These are phyloP conservation scores for Ceratobasidium sp. DNA, from an alignment of 1,284 basidiomycete genomes.

Conservation along the genomic window DNA sequence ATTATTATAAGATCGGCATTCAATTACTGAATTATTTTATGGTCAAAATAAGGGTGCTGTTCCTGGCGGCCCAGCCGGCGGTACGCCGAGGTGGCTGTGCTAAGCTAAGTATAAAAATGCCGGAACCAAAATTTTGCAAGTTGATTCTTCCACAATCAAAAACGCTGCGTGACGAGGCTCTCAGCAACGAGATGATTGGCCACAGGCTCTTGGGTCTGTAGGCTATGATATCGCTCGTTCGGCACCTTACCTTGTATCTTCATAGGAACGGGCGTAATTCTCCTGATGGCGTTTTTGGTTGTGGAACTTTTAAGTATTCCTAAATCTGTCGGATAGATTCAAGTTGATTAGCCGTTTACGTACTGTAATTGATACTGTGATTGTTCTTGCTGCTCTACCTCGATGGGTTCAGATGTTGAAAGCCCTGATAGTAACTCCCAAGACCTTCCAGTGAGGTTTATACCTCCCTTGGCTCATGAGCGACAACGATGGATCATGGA, in stretches of 20 bases:
- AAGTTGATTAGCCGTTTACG: neutral
- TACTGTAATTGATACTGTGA: constrained; percentile 12
- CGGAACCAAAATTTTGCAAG: constrained; percentile 34
- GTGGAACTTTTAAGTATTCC: neutral
- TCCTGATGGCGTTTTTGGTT: constrained; percentile 40
- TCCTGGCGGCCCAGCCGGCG: neutral
- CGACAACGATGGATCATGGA: constrained; percentile 39
- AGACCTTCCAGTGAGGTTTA: constrained; percentile 29
- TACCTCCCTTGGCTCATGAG: constrained; percentile 29
- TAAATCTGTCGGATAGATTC: neutral
- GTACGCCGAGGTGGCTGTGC: constrained; percentile 29
- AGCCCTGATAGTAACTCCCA: neutral
- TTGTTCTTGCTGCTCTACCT: neutral
- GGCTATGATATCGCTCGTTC: constrained; percentile 41
- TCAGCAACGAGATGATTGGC: constrained; percentile 40
- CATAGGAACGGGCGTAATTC: constrained; percentile 41
- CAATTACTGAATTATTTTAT: constrained; percentile 13
- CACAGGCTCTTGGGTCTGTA: constrained; percentile 19
- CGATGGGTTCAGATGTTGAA: constrained; percentile 5
- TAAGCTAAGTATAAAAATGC: neutral
- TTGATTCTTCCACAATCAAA: constrained; percentile 43
- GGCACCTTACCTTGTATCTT: constrained; percentile 41
- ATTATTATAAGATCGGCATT: constrained; percentile 22
- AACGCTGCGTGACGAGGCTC: constrained; percentile 40
- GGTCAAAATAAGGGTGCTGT: neutral